Evolutionary conservation across 371 early-diverging fungal genomes (phyloP).

Genomic region (Rhizomucor pusillus): DNA sequence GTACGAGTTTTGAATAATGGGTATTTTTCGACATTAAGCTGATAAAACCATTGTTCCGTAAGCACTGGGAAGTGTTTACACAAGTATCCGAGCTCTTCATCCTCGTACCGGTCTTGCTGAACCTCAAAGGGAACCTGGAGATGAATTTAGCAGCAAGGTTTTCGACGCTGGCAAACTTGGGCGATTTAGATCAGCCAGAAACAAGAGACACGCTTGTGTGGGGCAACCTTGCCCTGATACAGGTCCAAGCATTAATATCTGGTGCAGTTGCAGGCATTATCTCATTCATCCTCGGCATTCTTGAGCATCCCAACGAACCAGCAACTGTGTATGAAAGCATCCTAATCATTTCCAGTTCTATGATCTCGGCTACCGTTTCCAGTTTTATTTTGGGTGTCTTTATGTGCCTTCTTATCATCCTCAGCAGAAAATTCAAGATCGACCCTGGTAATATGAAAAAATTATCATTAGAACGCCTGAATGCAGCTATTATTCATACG

Average conservation of each 20-base stretch:
- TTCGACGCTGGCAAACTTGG: conserved; percentile 76
- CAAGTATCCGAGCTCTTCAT: conserved; percentile 78
- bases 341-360: conserved; percentile 67
- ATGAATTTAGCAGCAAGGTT: conserved; percentile 85
- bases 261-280: conserved; percentile 71
- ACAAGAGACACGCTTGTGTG: conserved; percentile 51
- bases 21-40: neutral
- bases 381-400: conserved; percentile 73
- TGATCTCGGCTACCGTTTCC: conserved; percentile 72
- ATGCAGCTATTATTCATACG: too few species aligned
- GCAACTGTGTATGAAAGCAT: conserved; percentile 55
- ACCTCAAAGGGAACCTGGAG: conserved; percentile 88
- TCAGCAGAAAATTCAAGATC: conserved; percentile 61
- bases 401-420: conserved; percentile 70
- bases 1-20: conserved; percentile 26
- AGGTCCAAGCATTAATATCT: conserved; percentile 69
- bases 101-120: conserved; percentile 80
- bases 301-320: conserved; percentile 50
- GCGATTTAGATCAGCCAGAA: conserved; percentile 54
- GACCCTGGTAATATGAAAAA: conserved; percentile 67
- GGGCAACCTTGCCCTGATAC: conserved; percentile 73
- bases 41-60: conserved; percentile 16
- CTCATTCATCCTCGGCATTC: conserved; percentile 58
- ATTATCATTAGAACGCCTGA: too few species aligned
- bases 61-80: conserved; percentile 74